Conservation (phyloP, 164 flowering plant species). For the Aristolochia californica region DNA sequence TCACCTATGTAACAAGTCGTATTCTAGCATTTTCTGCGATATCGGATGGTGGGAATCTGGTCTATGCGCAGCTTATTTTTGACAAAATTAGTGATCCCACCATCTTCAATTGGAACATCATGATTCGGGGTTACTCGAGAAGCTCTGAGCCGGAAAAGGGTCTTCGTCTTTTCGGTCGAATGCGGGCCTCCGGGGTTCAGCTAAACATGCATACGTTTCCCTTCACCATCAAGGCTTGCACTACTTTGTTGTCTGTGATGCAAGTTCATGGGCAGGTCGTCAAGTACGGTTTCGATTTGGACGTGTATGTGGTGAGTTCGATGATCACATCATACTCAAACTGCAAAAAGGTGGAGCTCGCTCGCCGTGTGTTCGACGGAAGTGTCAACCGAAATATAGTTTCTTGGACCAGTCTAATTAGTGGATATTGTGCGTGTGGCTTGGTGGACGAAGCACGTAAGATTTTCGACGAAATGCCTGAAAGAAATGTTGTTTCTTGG, state of each 20-base stretch:
- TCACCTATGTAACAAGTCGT: conserved; percentile 7
- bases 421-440: conserved; percentile 9
- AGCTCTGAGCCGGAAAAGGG: conserved; percentile 9
- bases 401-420: conserved; percentile 10
- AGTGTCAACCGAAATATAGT: conserved; percentile 4
- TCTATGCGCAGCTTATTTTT: conserved; percentile 5
- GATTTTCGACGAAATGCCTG: conserved; percentile 12
- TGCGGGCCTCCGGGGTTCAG: conserved; percentile 2
- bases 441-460: conserved; percentile 7
- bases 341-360: conserved; percentile 1
- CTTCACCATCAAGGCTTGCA: conserved; percentile 3
- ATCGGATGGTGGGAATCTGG: conserved; percentile 1
- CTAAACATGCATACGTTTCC: conserved; percentile 12
- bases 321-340: conserved; percentile 5
- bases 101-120: conserved; percentile 13
- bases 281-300: conserved; percentile 9
- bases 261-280: conserved; percentile 8
- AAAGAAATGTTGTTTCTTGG: conserved; percentile 11
- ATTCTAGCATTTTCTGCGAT: conserved; percentile 8
- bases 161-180: conserved; percentile 3
- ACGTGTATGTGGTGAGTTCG: conserved; percentile 12
- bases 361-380: conserved; percentile 8
- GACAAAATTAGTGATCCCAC: conserved; percentile 7
- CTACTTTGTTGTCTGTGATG: not conserved
- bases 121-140: conserved; percentile 7